These are phyloP conservation scores for Peronospora destructor DNA, from an alignment of 352 stramenopile genomes.

Conservation along the genomic window DNA sequence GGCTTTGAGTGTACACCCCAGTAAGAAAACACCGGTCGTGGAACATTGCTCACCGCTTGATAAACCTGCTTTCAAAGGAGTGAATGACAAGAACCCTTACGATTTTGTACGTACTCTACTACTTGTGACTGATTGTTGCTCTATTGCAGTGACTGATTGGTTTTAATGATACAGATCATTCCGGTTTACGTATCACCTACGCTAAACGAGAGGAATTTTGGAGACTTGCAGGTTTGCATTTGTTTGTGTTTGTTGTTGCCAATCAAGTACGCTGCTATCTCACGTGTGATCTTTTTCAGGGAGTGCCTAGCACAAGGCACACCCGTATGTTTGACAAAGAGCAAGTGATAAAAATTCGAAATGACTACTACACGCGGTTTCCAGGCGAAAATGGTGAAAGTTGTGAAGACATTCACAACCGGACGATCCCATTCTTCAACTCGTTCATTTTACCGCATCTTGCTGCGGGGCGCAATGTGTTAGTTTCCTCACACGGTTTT, in stretches of 20 bases:
- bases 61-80: constrained; percentile 52
- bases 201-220: constrained; percentile 82
- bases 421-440: constrained; percentile 71
- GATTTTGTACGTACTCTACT: constrained; percentile 50
- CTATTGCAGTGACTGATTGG: neutral
- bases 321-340: constrained; percentile 70
- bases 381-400: constrained; percentile 73
- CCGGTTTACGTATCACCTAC: constrained; percentile 74
- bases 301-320: constrained; percentile 66
- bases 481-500: constrained; percentile 78
- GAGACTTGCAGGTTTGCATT: constrained; percentile 46
- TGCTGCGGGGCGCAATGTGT: constrained; percentile 60
- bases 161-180: constrained; percentile 39
- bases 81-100: constrained; percentile 73
- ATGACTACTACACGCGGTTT: constrained; percentile 77
- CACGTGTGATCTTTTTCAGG: constrained; percentile 20
- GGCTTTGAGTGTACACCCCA: constrained; percentile 72
- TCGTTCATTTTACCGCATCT: constrained; percentile 72
- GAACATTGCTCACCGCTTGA: constrained; percentile 70
- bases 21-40: constrained; percentile 74
- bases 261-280: neutral
- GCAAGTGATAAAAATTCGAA: constrained; percentile 68
- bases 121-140: constrained; percentile 3
- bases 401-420: constrained; percentile 73
- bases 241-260: neutral